These are phyloP conservation scores for Pestalotiopsis sp. DNA, from an alignment of 2,329 filamentous ascomycete species.

Conservation along the genomic window DNA sequence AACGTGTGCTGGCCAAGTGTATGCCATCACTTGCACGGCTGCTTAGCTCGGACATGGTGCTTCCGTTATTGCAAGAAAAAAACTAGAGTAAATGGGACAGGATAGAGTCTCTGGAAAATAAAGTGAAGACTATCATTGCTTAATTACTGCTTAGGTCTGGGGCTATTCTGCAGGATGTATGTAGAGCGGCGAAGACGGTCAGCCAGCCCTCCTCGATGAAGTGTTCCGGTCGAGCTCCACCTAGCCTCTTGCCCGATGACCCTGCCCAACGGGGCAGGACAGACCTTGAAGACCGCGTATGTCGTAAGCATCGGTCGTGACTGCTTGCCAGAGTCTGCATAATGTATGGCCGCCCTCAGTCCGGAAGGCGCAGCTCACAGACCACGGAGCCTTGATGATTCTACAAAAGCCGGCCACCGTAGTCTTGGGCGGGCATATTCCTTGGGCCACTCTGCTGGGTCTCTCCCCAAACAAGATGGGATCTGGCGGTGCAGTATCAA, in stretches of 20 bases:
- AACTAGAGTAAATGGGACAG: neutral
- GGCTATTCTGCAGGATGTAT: neutral
- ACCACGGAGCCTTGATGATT: no score
- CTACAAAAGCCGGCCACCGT: no score
- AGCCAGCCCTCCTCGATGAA: neutral
- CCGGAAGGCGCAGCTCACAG: no score
- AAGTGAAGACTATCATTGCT: neutral
- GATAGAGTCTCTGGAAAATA: neutral
- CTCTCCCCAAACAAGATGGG: no score
- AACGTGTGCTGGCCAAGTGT: neutral
- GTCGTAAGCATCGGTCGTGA: neutral
- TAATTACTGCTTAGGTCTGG: neutral
- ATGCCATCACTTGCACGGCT: neutral
- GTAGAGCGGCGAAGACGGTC: neutral
- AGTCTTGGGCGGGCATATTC: no score
- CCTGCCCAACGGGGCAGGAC: neutral
- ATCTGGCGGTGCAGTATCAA: no score
- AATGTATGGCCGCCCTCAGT: neutral
- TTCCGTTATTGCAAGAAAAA: neutral
- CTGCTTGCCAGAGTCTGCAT: neutral
- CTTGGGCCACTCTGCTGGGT: no score
- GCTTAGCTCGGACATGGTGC: neutral
- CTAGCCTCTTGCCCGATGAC: neutral
- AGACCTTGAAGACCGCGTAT: neutral
- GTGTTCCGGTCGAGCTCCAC: neutral